These are phyloP conservation scores for Marchantia paleacea DNA, from an alignment of 225 moss, liverwort and hornwort genomes.

Conservation along the genomic window DNA sequence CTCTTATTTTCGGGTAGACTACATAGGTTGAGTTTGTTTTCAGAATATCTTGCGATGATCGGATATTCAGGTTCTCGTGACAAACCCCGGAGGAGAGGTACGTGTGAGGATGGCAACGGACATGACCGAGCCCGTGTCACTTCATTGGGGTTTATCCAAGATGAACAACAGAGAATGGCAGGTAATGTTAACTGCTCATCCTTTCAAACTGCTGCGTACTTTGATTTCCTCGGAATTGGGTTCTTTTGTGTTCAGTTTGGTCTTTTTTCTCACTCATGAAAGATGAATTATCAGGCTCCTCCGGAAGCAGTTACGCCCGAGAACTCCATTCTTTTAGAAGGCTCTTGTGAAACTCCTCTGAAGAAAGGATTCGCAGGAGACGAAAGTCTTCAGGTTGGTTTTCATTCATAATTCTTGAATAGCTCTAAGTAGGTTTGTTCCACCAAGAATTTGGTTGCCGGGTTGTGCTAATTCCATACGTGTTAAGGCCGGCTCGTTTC, in stretches of 20 bases:
- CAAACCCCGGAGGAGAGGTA: slow-evolving; percentile 55
- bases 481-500: too few species aligned
- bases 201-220: neutral
- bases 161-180: slow-evolving; percentile 79
- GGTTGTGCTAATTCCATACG: too few species aligned
- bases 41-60: neutral
- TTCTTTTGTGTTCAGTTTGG: neutral
- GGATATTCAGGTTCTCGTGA: slow-evolving; percentile 58
- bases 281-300: slow-evolving; percentile 54
- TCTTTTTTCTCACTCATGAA: neutral
- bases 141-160: slow-evolving; percentile 91
- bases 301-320: slow-evolving; percentile 58
- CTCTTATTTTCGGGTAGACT: too few species aligned
- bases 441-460: too few species aligned
- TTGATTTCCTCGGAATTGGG: neutral
- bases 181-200: slow-evolving; percentile 37
- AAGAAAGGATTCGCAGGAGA: slow-evolving; percentile 73
- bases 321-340: slow-evolving; percentile 55
- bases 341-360: slow-evolving; percentile 68
- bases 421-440: too few species aligned
- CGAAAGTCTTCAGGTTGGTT: slow-evolving; percentile 64
- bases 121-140: slow-evolving; percentile 62
- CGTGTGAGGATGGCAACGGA: slow-evolving; percentile 68
- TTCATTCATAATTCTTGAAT: neutral
- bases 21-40: too few species aligned